Conservation (phyloP, 139 green algal genomes). For the Mesostigma viride region DNA sequence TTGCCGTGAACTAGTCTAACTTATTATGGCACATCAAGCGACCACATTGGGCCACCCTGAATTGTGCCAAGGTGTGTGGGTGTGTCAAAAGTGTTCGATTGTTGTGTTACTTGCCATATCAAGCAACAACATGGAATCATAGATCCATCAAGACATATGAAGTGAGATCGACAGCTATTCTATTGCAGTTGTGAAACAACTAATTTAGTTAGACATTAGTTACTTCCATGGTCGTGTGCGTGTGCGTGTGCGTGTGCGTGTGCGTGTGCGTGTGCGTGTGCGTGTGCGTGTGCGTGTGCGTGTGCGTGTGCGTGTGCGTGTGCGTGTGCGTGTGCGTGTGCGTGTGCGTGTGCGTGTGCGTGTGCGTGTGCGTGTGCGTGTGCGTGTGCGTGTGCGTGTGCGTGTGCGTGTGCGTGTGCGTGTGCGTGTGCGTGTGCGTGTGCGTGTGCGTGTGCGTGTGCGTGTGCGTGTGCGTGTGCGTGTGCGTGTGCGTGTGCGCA, state of each 20-base stretch:
- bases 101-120: too few species aligned
- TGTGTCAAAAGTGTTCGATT: too few species aligned
- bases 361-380: conserved; percentile 5
- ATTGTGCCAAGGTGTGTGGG: too few species aligned
- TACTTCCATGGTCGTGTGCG: too few species aligned
- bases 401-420: conserved; percentile 6
- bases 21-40: too few species aligned
- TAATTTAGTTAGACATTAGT: too few species aligned
- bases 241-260: conserved; percentile 4
- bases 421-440: conserved; percentile 5
- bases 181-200: too few species aligned
- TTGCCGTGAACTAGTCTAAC: too few species aligned
- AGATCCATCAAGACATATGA: too few species aligned
- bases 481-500: conserved; percentile 4
- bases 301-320: conserved; percentile 5
- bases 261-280: conserved; percentile 7
- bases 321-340: conserved; percentile 7
- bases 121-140: too few species aligned
- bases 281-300: conserved; percentile 6
- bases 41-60: too few species aligned
- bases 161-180: too few species aligned
- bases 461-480: conserved; percentile 6
- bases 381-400: conserved; percentile 7
- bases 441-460: conserved; percentile 7
- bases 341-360: conserved; percentile 6